Evolutionary conservation across 768 basidiomycete species (phyloP).

Genomic region (Xerocomellus intermedius): DNA sequence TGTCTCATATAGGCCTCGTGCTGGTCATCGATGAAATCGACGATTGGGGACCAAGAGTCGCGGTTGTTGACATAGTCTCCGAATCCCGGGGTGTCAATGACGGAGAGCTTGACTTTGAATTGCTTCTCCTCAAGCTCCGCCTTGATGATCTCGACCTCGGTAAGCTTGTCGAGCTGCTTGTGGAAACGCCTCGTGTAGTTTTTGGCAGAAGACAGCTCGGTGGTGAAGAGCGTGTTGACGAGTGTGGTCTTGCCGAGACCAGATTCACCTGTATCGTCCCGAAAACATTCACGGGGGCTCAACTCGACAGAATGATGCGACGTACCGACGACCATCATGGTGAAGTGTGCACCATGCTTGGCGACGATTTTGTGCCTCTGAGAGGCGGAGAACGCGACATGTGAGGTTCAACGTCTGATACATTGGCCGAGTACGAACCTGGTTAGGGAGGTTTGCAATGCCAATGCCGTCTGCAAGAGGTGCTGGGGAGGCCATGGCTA

Average conservation of each 20-base stretch:
- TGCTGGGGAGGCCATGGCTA: slow-evolving; percentile 29
- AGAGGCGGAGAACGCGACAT: background rate
- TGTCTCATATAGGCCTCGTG: slow-evolving; percentile 96
- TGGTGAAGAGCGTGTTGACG: slow-evolving; percentile 99
- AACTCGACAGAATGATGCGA: background rate
- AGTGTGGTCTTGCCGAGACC: slow-evolving; percentile 96
- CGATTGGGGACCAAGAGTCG: slow-evolving; percentile 96
- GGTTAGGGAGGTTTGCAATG: slow-evolving; percentile 97
- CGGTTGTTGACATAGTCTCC: slow-evolving; percentile 99
- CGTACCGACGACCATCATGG: slow-evolving; percentile 96
- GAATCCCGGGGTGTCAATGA: slow-evolving; percentile 98
- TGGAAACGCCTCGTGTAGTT: slow-evolving; percentile 86
- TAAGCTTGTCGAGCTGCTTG: slow-evolving; percentile 98
- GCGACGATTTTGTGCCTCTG: slow-evolving; percentile 99
- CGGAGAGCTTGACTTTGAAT: slow-evolving; percentile 98
- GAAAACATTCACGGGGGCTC: background rate
- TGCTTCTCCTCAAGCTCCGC: slow-evolving; percentile 98
- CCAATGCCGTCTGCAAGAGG: slow-evolving; percentile 75
- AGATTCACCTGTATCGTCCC: slow-evolving; percentile 70
- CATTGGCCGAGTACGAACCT: slow-evolving; percentile 50
- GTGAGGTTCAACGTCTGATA: background rate
- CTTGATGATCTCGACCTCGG: slow-evolving; percentile 99
- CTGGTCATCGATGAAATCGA: slow-evolving; percentile 97
- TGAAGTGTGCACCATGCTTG: slow-evolving; percentile 96
- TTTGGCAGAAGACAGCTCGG: slow-evolving; percentile 88